Conservation (phyloP, 208 protist genomes). For the Vickermania ingenoplastis region DNA sequence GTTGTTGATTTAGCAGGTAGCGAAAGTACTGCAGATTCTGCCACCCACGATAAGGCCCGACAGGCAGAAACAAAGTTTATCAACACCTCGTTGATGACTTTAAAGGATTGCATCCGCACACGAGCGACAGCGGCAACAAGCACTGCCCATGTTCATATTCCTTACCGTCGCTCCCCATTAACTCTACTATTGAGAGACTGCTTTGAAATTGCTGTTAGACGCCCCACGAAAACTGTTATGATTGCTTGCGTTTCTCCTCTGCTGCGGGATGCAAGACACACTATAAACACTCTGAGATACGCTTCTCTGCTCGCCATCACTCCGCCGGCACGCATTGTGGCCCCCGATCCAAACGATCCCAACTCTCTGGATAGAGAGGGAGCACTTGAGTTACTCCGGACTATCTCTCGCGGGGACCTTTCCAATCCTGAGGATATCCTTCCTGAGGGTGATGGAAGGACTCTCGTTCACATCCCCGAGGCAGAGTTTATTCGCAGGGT, state of each 20-base stretch:
- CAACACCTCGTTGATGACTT: slow-evolving; percentile 89
- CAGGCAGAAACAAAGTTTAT: slow-evolving; percentile 84
- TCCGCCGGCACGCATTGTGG: slow-evolving; percentile 58
- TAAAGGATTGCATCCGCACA: slow-evolving; percentile 85
- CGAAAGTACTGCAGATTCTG: slow-evolving; percentile 84
- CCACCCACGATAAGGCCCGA: slow-evolving; percentile 76
- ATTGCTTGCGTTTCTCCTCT: slow-evolving; percentile 89
- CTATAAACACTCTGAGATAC: slow-evolving; percentile 86
- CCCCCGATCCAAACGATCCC: slow-evolving; percentile 66
- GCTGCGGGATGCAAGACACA: slow-evolving; percentile 76
- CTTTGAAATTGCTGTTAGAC: slow-evolving; percentile 83
- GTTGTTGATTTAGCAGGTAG: slow-evolving; percentile 85
- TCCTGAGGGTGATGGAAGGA: slow-evolving; percentile 79
- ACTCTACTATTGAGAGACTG: slow-evolving; percentile 83
- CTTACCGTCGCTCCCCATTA: slow-evolving; percentile 78
- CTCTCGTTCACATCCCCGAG: slow-evolving; percentile 85
- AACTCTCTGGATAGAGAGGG: slow-evolving; percentile 72
- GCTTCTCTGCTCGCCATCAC: slow-evolving; percentile 70
- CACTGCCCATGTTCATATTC: slow-evolving; percentile 80
- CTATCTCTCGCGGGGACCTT: slow-evolving; percentile 47
- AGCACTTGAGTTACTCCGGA: slow-evolving; percentile 56
- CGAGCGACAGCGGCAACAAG: slow-evolving; percentile 60
- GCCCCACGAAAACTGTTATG: slow-evolving; percentile 84
- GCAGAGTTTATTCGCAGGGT: slow-evolving; percentile 76
- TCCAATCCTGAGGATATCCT: slow-evolving; percentile 63